These are phyloP conservation scores for Solanum piurae DNA, from an alignment of 257 asterid genomes.

Conservation along the genomic window DNA sequence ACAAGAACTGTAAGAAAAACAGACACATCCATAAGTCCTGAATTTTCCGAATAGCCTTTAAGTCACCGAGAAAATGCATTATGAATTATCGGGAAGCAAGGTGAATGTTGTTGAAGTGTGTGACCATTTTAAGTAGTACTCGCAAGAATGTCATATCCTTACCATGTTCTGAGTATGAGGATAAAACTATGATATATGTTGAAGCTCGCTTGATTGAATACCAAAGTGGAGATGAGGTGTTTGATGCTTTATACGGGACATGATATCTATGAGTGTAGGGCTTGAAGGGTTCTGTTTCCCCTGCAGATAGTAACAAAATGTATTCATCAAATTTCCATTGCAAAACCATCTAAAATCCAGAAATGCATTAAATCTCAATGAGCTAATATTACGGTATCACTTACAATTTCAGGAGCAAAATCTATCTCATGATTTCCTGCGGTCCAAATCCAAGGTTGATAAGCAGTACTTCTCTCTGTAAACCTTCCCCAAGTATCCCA, in stretches of 20 bases:
- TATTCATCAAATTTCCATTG: neutral
- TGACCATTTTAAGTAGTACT: neutral
- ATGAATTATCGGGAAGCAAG: neutral
- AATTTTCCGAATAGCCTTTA: neutral
- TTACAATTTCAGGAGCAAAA: conserved; percentile 64
- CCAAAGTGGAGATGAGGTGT: conserved; percentile 62
- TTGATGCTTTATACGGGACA: conserved; percentile 45
- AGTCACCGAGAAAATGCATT: neutral
- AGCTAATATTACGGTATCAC: neutral
- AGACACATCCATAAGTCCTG: neutral
- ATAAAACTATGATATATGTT: conserved; percentile 53
- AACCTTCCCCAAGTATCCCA: conserved; percentile 94
- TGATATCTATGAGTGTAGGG: conserved; percentile 64
- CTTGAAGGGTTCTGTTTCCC: conserved; percentile 68
- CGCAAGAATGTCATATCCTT: neutral
- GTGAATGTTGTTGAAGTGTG: neutral
- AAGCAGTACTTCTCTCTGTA: conserved; percentile 64
- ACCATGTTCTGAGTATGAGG: conserved; percentile 53
- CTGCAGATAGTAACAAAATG: conserved; percentile 3
- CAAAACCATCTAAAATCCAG: neutral
- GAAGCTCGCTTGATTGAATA: conserved; percentile 38
- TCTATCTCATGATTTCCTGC: conserved; percentile 81
- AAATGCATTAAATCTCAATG: neutral
- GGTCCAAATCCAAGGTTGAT: conserved; percentile 90
- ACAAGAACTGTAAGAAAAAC: neutral